phyloP scores from a whole-genome alignment of 2,329 filamentous ascomycete species.

The Trichoderma asperellum region DNA sequence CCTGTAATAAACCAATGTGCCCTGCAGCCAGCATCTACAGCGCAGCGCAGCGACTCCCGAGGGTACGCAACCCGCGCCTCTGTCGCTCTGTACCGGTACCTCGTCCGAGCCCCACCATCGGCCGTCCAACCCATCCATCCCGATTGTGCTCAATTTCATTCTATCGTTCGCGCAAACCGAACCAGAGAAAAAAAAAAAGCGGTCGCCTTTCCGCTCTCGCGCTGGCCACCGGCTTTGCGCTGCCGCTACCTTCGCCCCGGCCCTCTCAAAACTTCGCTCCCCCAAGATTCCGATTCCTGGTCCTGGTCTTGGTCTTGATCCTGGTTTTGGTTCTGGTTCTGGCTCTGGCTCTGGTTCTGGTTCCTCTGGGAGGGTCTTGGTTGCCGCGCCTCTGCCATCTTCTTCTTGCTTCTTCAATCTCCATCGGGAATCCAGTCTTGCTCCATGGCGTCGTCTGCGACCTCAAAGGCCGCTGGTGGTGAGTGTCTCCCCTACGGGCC shows the following conservation, averaged over 20 bases:
- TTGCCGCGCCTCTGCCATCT: background rate
- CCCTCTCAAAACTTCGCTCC: slow-evolving; percentile 25
- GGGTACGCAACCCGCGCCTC: background rate
- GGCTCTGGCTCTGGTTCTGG: background rate
- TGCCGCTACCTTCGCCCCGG: slow-evolving; percentile 22
- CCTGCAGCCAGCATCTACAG: background rate
- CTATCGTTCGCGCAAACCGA: slow-evolving; percentile 19
- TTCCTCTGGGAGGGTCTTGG: background rate
- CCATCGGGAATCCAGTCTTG: background rate
- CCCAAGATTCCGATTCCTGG: slow-evolving; percentile 10
- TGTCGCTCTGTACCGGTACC: background rate
- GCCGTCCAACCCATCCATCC: slow-evolving; percentile 9
- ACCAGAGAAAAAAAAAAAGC: slow-evolving; percentile 11
- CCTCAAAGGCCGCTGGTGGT: slow-evolving; percentile 29
- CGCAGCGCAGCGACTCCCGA: background rate
- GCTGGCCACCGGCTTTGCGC: slow-evolving; percentile 22
- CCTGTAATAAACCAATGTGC: background rate
- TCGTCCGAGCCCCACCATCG: slow-evolving; percentile 17
- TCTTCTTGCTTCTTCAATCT: background rate
- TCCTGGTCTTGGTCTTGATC: too few relatives aligned
- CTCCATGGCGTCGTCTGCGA: slow-evolving; percentile 31
- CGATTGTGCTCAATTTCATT: background rate
- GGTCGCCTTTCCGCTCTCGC: background rate
- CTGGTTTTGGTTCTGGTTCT: too few relatives aligned
- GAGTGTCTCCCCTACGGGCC: slow-evolving; percentile 17